These are phyloP conservation scores for Citrus cavaleriei DNA, from an alignment of 345 rosid species.

Conservation along the genomic window DNA sequence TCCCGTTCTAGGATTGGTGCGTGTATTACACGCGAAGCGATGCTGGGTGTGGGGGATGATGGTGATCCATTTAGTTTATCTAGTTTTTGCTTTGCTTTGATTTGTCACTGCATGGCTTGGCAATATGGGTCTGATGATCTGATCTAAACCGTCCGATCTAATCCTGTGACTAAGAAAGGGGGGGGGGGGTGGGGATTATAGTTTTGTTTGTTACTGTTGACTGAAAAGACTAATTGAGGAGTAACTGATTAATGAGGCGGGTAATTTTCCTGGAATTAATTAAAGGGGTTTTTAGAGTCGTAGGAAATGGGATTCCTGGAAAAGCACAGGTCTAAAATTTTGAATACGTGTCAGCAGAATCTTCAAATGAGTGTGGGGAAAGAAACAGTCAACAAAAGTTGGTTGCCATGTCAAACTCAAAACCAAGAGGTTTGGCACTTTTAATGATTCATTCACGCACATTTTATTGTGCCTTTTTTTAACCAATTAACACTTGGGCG, in stretches of 20 bases:
- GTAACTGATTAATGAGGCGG: neutral
- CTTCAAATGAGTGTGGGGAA: neutral
- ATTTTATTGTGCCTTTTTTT: neutral
- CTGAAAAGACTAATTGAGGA: neutral
- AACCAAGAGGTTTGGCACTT: neutral
- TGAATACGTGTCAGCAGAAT: constrained; percentile 9
- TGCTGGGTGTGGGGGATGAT: neutral
- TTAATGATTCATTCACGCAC: neutral
- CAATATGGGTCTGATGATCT: neutral
- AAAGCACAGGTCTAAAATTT: neutral
- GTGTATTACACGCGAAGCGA: neutral
- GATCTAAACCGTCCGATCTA: neutral
- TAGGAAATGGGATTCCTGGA: neutral
- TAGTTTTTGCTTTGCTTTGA: neutral
- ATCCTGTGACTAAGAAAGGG: no score
- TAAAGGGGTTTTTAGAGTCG: neutral
- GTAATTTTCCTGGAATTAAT: neutral
- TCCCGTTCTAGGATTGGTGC: constrained; percentile 17
- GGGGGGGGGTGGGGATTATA: neutral
- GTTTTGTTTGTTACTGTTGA: neutral
- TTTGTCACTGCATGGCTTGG: neutral
- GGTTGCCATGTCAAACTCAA: constrained; percentile 11
- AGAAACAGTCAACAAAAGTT: constrained; percentile 4
- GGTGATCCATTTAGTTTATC: neutral
- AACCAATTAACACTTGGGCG: neutral